These are phyloP conservation scores for Angomonas ambiguus DNA, from an alignment of 208 protist species.

Conservation along the genomic window DNA sequence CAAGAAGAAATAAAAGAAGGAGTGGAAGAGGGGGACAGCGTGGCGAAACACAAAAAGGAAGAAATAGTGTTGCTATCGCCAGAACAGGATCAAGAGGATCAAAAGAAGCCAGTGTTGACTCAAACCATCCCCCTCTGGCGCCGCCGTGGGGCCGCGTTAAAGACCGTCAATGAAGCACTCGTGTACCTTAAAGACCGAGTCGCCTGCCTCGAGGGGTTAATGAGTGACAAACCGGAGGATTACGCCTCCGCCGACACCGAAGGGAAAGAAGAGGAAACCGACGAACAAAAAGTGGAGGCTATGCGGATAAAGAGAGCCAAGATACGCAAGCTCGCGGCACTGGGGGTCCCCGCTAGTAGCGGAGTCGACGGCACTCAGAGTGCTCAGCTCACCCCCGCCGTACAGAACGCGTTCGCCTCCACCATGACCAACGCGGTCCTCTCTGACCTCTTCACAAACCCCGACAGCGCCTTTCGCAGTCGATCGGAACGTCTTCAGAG, in stretches of 20 bases:
- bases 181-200: constrained; percentile 26
- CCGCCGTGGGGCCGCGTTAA: constrained; percentile 30
- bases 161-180: constrained; percentile 29
- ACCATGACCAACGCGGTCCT: constrained; percentile 47
- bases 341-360: constrained; percentile 28
- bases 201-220: constrained; percentile 19
- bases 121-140: constrained; percentile 49
- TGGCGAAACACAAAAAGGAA: background rate
- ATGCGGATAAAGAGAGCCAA: too few relatives aligned
- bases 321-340: constrained; percentile 8
- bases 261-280: background rate
- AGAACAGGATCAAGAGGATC: constrained; percentile 19
- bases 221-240: constrained; percentile 16
- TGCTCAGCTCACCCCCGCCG: constrained; percentile 28
- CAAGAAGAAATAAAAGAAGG: too few relatives aligned
- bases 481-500: constrained; percentile 40
- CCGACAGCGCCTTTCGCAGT: constrained; percentile 19
- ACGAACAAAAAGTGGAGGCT: background rate
- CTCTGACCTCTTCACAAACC: constrained; percentile 41
- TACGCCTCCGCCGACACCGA: background rate
- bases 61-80: constrained; percentile 11
- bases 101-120: constrained; percentile 27
- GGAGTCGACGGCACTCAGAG: constrained; percentile 49
- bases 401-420: constrained; percentile 37
- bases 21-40: too few relatives aligned